A percentile compares a stretch with the other conserved stretches of the same genome.
These are phyloP conservation scores for Suhomyces pyralidae DNA, from an alignment of 805 yeast genomes.

Conservation along the genomic window DNA sequence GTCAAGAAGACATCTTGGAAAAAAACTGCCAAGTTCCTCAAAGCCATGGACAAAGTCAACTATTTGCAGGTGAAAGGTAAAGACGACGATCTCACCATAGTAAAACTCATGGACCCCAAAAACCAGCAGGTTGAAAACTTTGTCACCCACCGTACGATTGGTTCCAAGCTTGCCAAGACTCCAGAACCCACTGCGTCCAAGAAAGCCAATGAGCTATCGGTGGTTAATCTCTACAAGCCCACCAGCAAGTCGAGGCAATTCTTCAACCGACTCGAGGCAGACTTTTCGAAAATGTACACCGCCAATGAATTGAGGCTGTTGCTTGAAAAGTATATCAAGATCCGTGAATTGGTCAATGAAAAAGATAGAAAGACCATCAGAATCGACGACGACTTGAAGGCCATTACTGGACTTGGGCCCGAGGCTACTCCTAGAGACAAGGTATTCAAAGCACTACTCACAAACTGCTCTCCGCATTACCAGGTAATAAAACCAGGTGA, in stretches of 20 bases:
- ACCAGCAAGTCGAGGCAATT: conserved; percentile 46
- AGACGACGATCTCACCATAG: conserved; percentile 71
- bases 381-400: conserved; percentile 53
- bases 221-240: conserved; percentile 54
- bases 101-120: conserved; percentile 44
- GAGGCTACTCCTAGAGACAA: conserved; percentile 40
- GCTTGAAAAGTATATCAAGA: conserved; percentile 54
- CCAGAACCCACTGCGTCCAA: conserved; percentile 21
- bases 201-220: conserved; percentile 25
- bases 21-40: conserved; percentile 79
- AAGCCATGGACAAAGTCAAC: conserved; percentile 77
- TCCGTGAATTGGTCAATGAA: conserved; percentile 48
- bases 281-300: conserved; percentile 45
- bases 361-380: conserved; percentile 52
- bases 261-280: conserved; percentile 41
- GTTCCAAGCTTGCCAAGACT: conserved; percentile 11
- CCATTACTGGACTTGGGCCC: conserved; percentile 33
- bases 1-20: conserved; percentile 86
- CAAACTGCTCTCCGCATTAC: conserved; percentile 49
- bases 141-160: conserved; percentile 53
- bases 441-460: conserved; percentile 43
- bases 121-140: conserved; percentile 54
- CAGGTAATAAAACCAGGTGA: conserved; percentile 49
- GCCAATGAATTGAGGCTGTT: conserved; percentile 52
- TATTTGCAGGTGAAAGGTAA: conserved; percentile 75